Conservation (phyloP, 2,329 filamentous ascomycete species). For the Paracoccidioides lutzii region DNA sequence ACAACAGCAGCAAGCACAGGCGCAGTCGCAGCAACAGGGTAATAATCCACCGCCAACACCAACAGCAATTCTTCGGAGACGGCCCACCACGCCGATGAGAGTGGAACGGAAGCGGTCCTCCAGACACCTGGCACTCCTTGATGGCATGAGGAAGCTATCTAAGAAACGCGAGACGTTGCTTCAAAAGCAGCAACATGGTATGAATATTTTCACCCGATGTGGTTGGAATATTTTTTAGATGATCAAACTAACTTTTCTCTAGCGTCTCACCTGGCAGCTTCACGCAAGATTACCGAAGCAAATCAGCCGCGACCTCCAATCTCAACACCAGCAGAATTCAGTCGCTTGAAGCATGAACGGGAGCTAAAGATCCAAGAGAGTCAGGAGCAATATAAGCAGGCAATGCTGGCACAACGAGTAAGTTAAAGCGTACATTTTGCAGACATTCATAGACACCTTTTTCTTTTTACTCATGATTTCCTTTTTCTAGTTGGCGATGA, state of each 20-base stretch:
- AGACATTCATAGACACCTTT: neutral
- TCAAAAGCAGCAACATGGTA: constrained; percentile 76
- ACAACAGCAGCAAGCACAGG: constrained; percentile 40
- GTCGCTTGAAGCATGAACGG: constrained; percentile 72
- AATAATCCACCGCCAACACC: constrained; percentile 34
- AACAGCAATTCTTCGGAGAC: constrained; percentile 48
- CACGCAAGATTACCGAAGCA: constrained; percentile 67
- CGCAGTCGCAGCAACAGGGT: constrained; percentile 31
- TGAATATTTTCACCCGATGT: neutral
- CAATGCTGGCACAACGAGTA: constrained; percentile 46
- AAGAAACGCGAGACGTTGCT: constrained; percentile 79
- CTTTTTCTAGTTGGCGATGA: constrained; percentile 26
- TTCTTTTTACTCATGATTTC: constrained; percentile 8
- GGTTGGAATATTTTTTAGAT: neutral
- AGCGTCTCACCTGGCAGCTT: constrained; percentile 52
- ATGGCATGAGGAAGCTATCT: constrained; percentile 87
- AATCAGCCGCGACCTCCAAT: constrained; percentile 45
- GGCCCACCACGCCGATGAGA: constrained; percentile 61
- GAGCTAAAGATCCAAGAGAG: constrained; percentile 54
- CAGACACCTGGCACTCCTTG: constrained; percentile 76
- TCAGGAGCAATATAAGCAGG: constrained; percentile 48
- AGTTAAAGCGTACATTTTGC: constrained; percentile 10
- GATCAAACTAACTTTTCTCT: too few relatives aligned
- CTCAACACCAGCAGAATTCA: constrained; percentile 82
- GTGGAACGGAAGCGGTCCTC: constrained; percentile 80